Conservation (phyloP, 2,329 filamentous ascomycete genomes). For the Fusarium zealandicum region DNA sequence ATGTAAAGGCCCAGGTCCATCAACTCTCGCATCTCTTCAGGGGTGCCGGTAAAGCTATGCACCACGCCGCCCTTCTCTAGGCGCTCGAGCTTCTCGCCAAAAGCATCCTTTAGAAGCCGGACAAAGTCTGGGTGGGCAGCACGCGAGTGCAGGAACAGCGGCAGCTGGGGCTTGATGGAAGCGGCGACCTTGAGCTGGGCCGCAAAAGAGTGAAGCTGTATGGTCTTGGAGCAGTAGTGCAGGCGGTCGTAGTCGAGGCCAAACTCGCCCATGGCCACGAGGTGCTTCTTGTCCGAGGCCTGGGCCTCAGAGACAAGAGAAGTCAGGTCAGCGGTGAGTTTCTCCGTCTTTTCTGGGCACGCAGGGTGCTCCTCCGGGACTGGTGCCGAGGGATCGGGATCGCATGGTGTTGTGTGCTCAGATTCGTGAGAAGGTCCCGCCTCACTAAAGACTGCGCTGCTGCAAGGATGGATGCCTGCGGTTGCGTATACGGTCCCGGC, state of each 20-base stretch:
- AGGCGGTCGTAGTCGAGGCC: slow-evolving; percentile 96
- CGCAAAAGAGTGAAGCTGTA: slow-evolving; percentile 85
- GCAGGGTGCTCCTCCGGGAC: slow-evolving; percentile 58
- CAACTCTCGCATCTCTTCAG: slow-evolving; percentile 82
- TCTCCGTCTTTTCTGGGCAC: slow-evolving; percentile 53
- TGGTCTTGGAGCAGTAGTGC: slow-evolving; percentile 78
- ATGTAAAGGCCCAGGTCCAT: slow-evolving; percentile 85
- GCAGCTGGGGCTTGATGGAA: slow-evolving; percentile 73
- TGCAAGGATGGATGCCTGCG: slow-evolving; percentile 93
- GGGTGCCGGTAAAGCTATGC: slow-evolving; percentile 91
- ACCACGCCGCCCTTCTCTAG: slow-evolving; percentile 83
- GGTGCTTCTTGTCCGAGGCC: slow-evolving; percentile 48
- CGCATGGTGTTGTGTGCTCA: slow-evolving; percentile 60
- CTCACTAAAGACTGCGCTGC: slow-evolving; percentile 77
- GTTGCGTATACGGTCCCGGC: slow-evolving; percentile 87
- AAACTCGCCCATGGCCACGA: slow-evolving; percentile 91
- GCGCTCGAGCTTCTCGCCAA: slow-evolving; percentile 65
- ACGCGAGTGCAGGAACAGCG: slow-evolving; percentile 90
- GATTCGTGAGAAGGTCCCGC: slow-evolving; percentile 53
- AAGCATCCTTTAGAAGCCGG: slow-evolving; percentile 66
- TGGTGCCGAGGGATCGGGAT: slow-evolving; percentile 58
- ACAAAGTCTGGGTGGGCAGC: slow-evolving; percentile 89
- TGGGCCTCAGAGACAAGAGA: slow-evolving; percentile 68
- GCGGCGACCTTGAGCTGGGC: slow-evolving; percentile 82
- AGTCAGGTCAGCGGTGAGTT: slow-evolving; percentile 67